phyloP scores from a whole-genome alignment of 805 yeast genomes.

The Lipomyces sp. region DNA sequence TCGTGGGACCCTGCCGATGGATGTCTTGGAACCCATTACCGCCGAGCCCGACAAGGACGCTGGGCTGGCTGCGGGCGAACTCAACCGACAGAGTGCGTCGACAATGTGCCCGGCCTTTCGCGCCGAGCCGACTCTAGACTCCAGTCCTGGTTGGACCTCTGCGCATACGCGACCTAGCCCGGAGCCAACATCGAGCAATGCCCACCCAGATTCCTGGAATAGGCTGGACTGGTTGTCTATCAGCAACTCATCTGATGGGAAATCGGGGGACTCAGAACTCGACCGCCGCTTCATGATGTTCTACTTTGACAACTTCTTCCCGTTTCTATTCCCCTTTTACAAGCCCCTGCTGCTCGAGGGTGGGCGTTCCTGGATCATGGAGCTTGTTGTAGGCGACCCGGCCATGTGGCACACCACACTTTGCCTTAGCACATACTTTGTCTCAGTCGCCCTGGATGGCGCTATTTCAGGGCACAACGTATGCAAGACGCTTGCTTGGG shows the following conservation, averaged over 20 bases:
- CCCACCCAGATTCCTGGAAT: not conserved
- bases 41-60: too few relatives aligned
- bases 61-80: too few relatives aligned
- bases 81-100: too few relatives aligned
- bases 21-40: too few relatives aligned
- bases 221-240: not conserved
- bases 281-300: not conserved
- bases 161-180: too few relatives aligned
- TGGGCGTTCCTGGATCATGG: not conserved
- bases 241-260: not conserved
- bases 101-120: too few relatives aligned
- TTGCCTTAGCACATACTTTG: not conserved
- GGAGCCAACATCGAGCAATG: too few relatives aligned
- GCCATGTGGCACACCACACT: not conserved
- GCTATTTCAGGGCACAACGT: not conserved
- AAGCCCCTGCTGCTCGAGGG: not conserved
- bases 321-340: constrained; percentile 3
- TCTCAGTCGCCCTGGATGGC: not conserved
- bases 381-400: not conserved
- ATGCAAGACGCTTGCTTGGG: not conserved
- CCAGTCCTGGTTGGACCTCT: too few relatives aligned
- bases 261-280: too few relatives aligned
- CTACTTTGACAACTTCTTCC: not conserved
- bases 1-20: not conserved
- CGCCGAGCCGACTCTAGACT: too few relatives aligned